phyloP scores from a whole-genome alignment of 2,329 filamentous ascomycete species.

The Epichloe sibirici region DNA sequence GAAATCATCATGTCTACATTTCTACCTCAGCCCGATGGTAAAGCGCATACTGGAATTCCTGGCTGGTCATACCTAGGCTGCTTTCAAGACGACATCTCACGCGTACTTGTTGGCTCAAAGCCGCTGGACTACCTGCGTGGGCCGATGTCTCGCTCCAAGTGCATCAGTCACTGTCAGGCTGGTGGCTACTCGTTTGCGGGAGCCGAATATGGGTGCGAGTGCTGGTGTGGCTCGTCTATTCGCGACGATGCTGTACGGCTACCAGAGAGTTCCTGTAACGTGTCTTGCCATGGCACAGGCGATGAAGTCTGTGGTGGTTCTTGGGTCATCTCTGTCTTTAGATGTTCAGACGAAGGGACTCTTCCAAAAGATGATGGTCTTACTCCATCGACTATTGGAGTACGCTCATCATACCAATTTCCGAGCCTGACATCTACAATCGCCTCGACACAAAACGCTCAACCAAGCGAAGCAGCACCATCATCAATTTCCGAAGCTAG shows the following conservation, averaged over 20 bases:
- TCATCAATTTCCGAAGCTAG: not conserved
- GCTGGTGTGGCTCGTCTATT: slow-evolving; percentile 33
- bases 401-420: not conserved
- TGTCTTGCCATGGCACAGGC: slow-evolving; percentile 10
- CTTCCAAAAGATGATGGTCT: not conserved
- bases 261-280: slow-evolving; percentile 14
- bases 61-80: slow-evolving; percentile 21
- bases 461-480: not conserved
- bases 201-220: slow-evolving; percentile 36
- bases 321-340: slow-evolving; percentile 15
- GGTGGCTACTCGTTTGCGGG: slow-evolving; percentile 33
- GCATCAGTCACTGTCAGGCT: slow-evolving; percentile 32
- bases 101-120: slow-evolving; percentile 12
- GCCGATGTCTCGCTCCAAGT: slow-evolving; percentile 36
- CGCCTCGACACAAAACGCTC: not conserved
- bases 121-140: slow-evolving; percentile 15
- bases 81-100: slow-evolving; percentile 16
- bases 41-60: not conserved
- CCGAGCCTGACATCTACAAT: not conserved
- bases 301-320: slow-evolving; percentile 13
- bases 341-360: not conserved
- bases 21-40: not conserved
- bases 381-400: not conserved
- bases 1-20: not conserved
- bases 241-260: slow-evolving; percentile 12